Evolutionary conservation across 148 eudicot genomes (phyloP).

Genomic region (Chenopodium album): DNA sequence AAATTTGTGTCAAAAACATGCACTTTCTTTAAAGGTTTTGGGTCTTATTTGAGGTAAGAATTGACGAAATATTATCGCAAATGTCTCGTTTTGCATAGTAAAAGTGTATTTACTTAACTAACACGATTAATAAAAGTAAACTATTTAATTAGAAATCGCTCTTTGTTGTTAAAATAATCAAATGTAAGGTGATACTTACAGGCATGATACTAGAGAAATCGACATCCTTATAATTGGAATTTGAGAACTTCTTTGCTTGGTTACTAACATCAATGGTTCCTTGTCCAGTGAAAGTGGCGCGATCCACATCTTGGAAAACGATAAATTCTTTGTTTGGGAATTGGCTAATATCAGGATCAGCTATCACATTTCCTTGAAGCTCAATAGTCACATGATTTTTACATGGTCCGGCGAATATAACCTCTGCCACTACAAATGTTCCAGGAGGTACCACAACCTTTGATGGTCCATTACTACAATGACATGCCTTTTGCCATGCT

Average conservation of each 20-base stretch:
- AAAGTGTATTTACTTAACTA: no score
- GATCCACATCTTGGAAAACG: slow-evolving; percentile 19
- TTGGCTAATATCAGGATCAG: slow-evolving; percentile 24
- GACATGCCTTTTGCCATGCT: slow-evolving; percentile 65
- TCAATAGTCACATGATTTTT: slow-evolving; percentile 32
- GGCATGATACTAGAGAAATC: slow-evolving; percentile 18
- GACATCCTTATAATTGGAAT: background rate
- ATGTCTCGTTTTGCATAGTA: no score
- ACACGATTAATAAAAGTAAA: no score
- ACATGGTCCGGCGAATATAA: slow-evolving; percentile 60
- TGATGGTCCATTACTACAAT: slow-evolving; percentile 27
- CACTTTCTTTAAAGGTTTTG: no score
- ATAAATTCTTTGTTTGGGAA: slow-evolving; percentile 17
- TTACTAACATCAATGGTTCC: slow-evolving; percentile 17
- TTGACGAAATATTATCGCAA: no score
- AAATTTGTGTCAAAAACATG: no score
- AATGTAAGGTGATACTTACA: slow-evolving; percentile 8
- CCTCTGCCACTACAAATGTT: slow-evolving; percentile 36
- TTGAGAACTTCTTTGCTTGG: background rate
- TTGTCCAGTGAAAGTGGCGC: slow-evolving; percentile 23
- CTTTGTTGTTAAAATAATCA: no score
- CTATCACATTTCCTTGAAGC: slow-evolving; percentile 37
- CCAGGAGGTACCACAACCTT: slow-evolving; percentile 53
- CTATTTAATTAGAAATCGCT: no score
- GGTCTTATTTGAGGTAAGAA: no score